phyloP scores from a whole-genome alignment of 352 stramenopile genomes.

The Blastocystis sp. region DNA sequence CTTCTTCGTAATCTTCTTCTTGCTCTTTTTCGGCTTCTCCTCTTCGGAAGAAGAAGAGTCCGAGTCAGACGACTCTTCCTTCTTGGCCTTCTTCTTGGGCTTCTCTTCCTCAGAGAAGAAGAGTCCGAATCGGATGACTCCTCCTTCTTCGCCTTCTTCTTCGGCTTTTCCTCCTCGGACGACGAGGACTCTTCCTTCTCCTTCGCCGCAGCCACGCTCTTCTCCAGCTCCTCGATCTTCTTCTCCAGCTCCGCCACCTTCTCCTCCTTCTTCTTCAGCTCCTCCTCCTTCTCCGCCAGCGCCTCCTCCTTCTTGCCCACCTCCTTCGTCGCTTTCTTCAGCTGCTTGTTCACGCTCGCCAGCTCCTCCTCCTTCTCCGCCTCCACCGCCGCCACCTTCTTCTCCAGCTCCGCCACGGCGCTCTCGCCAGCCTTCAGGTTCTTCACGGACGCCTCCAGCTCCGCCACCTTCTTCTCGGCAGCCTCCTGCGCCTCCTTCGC shows the following conservation, averaged over 20 bases:
- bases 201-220: neutral
- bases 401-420: neutral
- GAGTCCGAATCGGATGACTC: conserved; percentile 13
- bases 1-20: conserved; percentile 59
- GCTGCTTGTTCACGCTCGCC: neutral
- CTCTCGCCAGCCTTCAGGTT: neutral
- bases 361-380: neutral
- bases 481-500: neutral
- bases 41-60: neutral
- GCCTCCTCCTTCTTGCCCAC: neutral
- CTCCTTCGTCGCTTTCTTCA: neutral
- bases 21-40: conserved; percentile 57
- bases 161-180: conserved; percentile 42
- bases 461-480: neutral
- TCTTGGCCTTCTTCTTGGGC: conserved; percentile 46
- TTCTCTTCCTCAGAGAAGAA: conserved; percentile 32
- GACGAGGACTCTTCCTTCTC: neutral
- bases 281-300: neutral
- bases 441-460: neutral
- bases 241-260: conserved; percentile 15
- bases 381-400: neutral
- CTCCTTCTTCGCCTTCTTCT: conserved; percentile 47
- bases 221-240: neutral
- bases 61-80: conserved; percentile 23
- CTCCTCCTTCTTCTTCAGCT: conserved; percentile 6